phyloP scores from a whole-genome alignment of 257 asterid species.

The Knoxia roxburghii region DNA sequence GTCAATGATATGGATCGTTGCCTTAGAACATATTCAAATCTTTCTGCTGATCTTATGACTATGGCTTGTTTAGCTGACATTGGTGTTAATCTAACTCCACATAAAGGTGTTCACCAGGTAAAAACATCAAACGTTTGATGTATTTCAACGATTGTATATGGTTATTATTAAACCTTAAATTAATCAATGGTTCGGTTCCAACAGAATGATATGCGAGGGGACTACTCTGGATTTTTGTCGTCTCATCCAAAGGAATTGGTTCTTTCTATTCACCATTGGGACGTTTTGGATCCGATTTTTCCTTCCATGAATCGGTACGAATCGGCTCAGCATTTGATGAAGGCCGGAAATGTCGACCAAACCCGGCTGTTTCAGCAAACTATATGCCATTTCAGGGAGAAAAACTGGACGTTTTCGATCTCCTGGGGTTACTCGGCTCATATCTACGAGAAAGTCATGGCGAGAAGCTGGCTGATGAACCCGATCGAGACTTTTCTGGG shows the following conservation, averaged over 20 bases:
- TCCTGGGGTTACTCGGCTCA: conserved; percentile 44
- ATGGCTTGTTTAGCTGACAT: conserved; percentile 23
- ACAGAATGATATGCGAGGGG: conserved; percentile 57
- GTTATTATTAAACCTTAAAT: no score
- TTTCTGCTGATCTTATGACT: conserved; percentile 20
- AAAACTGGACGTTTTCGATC: conserved; percentile 50
- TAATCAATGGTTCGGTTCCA: background rate
- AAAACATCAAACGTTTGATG: no score
- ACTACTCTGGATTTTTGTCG: conserved; percentile 56
- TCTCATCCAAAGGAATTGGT: conserved; percentile 31
- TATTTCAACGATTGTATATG: no score
- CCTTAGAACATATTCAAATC: conserved; percentile 19
- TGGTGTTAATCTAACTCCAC: no score
- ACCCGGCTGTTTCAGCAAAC: conserved; percentile 41
- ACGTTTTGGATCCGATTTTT: conserved; percentile 33
- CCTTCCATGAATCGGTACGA: conserved; percentile 26
- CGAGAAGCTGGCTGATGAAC: conserved; percentile 28
- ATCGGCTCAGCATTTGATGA: conserved; percentile 24
- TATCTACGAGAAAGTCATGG: no score
- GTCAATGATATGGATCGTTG: no score
- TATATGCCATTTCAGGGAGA: conserved; percentile 35
- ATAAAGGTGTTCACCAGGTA: conserved; percentile 32
- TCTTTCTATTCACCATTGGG: conserved; percentile 57
- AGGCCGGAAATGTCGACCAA: no score
- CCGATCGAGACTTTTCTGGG: no score